A percentile compares a stretch with the other conserved stretches of the same genome.
phyloP scores from a whole-genome alignment of 345 rosid genomes.

The Moricandia moricandioides region DNA sequence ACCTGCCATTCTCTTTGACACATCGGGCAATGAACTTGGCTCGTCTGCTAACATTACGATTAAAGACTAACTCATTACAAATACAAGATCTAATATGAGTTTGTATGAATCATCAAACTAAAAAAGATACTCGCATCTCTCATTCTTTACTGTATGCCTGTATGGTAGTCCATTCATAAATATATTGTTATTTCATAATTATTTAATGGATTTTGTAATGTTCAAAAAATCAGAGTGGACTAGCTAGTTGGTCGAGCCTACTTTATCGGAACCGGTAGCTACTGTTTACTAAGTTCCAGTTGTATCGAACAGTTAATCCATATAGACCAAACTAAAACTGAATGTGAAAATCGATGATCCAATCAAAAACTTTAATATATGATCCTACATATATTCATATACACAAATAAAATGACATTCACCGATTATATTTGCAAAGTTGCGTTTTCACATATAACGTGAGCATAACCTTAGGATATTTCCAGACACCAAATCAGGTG shows the following conservation, averaged over 20 bases:
- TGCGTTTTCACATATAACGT: not conserved
- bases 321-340: not conserved
- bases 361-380: not conserved
- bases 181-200: not conserved
- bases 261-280: not conserved
- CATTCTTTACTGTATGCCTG: not conserved
- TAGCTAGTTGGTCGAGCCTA: not conserved
- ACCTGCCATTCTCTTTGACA: slow-evolving; percentile 82
- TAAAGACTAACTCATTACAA: not conserved
- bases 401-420: not conserved
- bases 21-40: slow-evolving; percentile 93
- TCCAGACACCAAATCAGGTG: too few species aligned
- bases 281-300: too few species aligned
- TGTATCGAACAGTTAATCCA: too few species aligned
- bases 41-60: slow-evolving; percentile 41
- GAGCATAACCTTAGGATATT: not conserved
- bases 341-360: not conserved
- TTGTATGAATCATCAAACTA: not conserved
- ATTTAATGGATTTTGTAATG: not conserved
- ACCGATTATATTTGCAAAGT: not conserved
- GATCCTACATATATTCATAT: not conserved
- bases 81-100: not conserved
- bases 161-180: not conserved
- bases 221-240: not conserved
- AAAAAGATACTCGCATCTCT: not conserved